Base-by-base conservation (phyloP, 1,284 basidiomycete genomes). In the Leccinum angustisporum region DNA sequence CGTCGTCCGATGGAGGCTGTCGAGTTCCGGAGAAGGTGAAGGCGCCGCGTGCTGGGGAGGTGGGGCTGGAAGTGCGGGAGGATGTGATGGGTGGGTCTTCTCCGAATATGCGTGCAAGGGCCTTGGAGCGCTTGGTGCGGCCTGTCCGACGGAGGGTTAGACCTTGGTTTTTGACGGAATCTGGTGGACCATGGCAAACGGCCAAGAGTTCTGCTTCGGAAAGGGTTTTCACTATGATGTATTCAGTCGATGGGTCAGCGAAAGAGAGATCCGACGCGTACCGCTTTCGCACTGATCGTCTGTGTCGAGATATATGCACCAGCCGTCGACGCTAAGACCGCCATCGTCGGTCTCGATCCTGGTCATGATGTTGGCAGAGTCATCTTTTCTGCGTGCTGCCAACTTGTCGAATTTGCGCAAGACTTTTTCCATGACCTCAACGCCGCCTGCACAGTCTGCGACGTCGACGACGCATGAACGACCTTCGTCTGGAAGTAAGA, bases 401-500 rank as follows among this genome's bases (percentile, higher is more conserved):
- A 87, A 79, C 74, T 94, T 95, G 57, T 87, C 87, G 69, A 95
- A 92, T 75, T 98, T 98, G 73, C 86, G 91, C 63, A 98, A 78
- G 0, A 92, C 94, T 66, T 88, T 86, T 67, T 94, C 91, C 56
- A 97, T 80, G 1, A 97, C 85, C 68, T 97, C 94, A 1, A 90
- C 82, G 4, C 93, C 94, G 40, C 87, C 88, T 1, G 81, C 80
- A 69, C 91, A 95, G 54, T 90, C 86, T 2, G 86, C 83, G 11
- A 94, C 87, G 70, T 95, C 89, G 63, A 98, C 86, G 0, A 89
- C 91, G 52, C 84, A 84, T 25, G 89, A 87, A 58, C 88, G 83
- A 27, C 77, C 86, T 77, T 92, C 91, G 21, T 94, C 94, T 2
- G 88, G 87, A 57, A 94, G 81, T 51, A 87, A 81, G 72, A 97